Evolutionary conservation across 768 basidiomycete genomes (phyloP).

Genomic region (Termitomyces sp.): DNA sequence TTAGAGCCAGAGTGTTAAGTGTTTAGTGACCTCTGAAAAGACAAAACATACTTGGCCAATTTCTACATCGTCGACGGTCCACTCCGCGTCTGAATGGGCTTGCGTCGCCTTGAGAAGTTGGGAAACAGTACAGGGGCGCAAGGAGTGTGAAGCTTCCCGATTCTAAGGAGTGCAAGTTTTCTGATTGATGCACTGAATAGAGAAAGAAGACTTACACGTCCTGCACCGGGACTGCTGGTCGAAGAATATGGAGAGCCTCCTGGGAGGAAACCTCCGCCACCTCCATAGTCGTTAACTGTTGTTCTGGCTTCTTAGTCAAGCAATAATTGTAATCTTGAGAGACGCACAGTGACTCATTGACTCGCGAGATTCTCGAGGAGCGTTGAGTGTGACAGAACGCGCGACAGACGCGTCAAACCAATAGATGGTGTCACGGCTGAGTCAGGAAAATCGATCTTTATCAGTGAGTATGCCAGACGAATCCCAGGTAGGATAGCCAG

Average conservation of each 20-base stretch:
- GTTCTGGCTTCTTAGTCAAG: neutral
- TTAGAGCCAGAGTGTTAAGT: slow-evolving; percentile 23
- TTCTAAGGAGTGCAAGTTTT: slow-evolving; percentile 20
- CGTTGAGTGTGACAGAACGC: slow-evolving; percentile 6
- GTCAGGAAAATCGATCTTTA: neutral
- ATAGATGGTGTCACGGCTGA: neutral
- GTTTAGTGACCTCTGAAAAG: neutral
- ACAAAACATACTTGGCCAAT: slow-evolving; percentile 63
- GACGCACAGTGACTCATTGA: slow-evolving; percentile 46
- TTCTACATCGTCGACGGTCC: slow-evolving; percentile 77
- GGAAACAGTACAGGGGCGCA: slow-evolving; percentile 71
- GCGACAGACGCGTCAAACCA: slow-evolving; percentile 10
- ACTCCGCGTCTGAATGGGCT: slow-evolving; percentile 85
- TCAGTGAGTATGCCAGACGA: neutral
- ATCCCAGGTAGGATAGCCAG: neutral
- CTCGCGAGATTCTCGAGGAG: neutral
- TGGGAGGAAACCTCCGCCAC: slow-evolving; percentile 57
- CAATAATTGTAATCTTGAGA: slow-evolving; percentile 7
- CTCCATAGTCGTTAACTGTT: slow-evolving; percentile 39
- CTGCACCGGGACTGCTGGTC: slow-evolving; percentile 59
- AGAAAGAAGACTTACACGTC: slow-evolving; percentile 30
- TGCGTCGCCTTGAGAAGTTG: slow-evolving; percentile 79
- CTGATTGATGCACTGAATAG: neutral
- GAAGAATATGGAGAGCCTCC: slow-evolving; percentile 59
- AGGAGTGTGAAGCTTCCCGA: slow-evolving; percentile 35